Percentiles rank a stretch among this genome's conserved stretches.
These are phyloP conservation scores for Emmonsiellopsis sp. DNA, from an alignment of 2,329 filamentous ascomycete genomes.

Conservation along the genomic window DNA sequence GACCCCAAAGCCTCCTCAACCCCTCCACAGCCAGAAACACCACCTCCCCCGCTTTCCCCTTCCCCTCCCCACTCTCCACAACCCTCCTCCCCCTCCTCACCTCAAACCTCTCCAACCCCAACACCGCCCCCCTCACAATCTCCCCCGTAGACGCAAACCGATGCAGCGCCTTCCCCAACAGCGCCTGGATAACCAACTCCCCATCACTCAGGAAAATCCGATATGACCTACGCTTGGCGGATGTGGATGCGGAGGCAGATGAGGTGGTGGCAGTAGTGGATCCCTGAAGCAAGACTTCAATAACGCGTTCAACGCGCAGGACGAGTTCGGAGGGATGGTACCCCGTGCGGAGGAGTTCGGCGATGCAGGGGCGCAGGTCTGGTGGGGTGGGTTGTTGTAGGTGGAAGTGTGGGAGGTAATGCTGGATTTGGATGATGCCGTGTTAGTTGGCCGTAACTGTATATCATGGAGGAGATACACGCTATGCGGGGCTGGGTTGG, in stretches of 20 bases:
- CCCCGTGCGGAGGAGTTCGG: slow-evolving; percentile 21
- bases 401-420: background rate
- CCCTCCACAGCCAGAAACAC: slow-evolving; percentile 18
- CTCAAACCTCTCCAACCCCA: slow-evolving; percentile 15
- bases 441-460: background rate
- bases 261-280: background rate
- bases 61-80: slow-evolving; percentile 4
- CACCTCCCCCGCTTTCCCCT: slow-evolving; percentile 6
- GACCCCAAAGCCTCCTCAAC: slow-evolving; percentile 9
- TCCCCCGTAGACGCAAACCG: slow-evolving; percentile 10
- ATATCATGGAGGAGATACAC: background rate
- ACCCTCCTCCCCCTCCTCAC: slow-evolving; percentile 14
- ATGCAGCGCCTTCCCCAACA: slow-evolving; percentile 13
- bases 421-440: background rate
- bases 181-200: slow-evolving; percentile 20
- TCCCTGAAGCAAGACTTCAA: slow-evolving; percentile 5
- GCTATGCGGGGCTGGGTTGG: too few relatives aligned
- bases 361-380: slow-evolving; percentile 16
- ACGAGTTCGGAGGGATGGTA: slow-evolving; percentile 16
- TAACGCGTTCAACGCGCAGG: slow-evolving; percentile 19
- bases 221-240: slow-evolving; percentile 5
- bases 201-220: slow-evolving; percentile 18
- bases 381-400: background rate
- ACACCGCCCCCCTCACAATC: slow-evolving; percentile 11
- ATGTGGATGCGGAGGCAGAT: too few relatives aligned